Conservation (phyloP, 169 alveolate species). For the Cryptosporidium xiaoi region DNA sequence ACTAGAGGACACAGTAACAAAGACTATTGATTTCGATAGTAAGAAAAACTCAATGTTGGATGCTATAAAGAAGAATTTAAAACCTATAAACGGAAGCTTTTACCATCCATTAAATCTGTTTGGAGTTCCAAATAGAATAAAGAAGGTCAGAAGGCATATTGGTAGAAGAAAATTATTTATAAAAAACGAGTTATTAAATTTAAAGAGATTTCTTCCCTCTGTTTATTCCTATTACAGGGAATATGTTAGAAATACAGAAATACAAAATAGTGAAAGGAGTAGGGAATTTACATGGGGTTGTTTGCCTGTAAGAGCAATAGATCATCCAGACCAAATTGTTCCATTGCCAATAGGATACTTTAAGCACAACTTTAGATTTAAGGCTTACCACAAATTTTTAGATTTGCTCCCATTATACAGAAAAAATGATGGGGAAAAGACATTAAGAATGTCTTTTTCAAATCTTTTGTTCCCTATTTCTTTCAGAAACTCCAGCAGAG, state of each 20-base stretch:
- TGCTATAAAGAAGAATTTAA: background rate
- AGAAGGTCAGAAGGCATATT: constrained; percentile 10
- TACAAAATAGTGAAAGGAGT: constrained; percentile 75
- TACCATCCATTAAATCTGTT: constrained; percentile 52
- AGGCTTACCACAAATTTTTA: constrained; percentile 52
- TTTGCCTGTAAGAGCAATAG: constrained; percentile 89
- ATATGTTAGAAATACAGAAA: constrained; percentile 8
- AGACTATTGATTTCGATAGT: background rate
- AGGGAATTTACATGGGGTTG: constrained; percentile 89
- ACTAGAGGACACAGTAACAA: background rate
- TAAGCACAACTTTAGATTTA: constrained; percentile 34
- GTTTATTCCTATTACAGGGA: background rate
- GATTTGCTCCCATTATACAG: constrained; percentile 39
- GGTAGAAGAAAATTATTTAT: constrained; percentile 5
- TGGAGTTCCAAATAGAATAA: constrained; percentile 11
- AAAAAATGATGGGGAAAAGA: constrained; percentile 7
- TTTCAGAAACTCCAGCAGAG: constrained; percentile 17
- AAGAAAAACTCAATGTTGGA: background rate
- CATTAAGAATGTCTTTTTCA: constrained; percentile 28
- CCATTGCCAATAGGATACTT: constrained; percentile 91
- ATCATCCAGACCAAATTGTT: constrained; percentile 85
- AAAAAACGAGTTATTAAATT: background rate
- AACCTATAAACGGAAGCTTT: constrained; percentile 40
- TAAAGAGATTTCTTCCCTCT: constrained; percentile 15
- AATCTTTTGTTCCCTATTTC: constrained; percentile 6